Conservation (phyloP, 2,329 filamentous ascomycete genomes). For the Emergomyces pasteurianus region DNA sequence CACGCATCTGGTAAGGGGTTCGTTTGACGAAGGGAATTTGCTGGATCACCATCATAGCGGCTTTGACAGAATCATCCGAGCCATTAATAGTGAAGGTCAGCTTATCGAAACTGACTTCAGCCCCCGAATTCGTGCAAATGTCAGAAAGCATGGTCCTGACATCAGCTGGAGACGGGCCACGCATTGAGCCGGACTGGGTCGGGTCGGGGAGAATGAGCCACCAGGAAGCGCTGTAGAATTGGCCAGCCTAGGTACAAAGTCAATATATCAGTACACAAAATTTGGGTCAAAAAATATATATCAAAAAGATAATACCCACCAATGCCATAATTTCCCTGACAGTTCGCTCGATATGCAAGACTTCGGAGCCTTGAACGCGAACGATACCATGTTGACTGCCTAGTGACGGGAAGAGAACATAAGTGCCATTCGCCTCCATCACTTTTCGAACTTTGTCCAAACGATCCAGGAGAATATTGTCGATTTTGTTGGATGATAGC, state of each 20-base stretch:
- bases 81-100: conserved; percentile 88
- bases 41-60: conserved; percentile 85
- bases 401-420: conserved; percentile 80
- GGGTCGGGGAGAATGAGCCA: conserved; percentile 73
- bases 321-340: conserved; percentile 92
- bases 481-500: conserved; percentile 83
- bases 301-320: conserved; percentile 41
- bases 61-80: conserved; percentile 91
- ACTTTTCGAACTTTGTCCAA: conserved; percentile 97
- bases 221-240: conserved; percentile 97
- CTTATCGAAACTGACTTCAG: conserved; percentile 89
- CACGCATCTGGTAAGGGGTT: conserved; percentile 81
- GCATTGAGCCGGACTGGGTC: conserved; percentile 45
- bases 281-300: not conserved
- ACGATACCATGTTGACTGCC: conserved; percentile 76
- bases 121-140: conserved; percentile 91
- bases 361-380: conserved; percentile 84
- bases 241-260: conserved; percentile 55
- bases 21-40: conserved; percentile 81
- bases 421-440: conserved; percentile 90
- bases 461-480: conserved; percentile 80
- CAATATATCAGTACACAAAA: not conserved
- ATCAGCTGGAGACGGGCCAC: conserved; percentile 50
- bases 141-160: conserved; percentile 85
- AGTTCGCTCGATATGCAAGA: conserved; percentile 86